Conservation (phyloP, 1,139 yeast genomes). For the Suhomyces yuchorum region DNA sequence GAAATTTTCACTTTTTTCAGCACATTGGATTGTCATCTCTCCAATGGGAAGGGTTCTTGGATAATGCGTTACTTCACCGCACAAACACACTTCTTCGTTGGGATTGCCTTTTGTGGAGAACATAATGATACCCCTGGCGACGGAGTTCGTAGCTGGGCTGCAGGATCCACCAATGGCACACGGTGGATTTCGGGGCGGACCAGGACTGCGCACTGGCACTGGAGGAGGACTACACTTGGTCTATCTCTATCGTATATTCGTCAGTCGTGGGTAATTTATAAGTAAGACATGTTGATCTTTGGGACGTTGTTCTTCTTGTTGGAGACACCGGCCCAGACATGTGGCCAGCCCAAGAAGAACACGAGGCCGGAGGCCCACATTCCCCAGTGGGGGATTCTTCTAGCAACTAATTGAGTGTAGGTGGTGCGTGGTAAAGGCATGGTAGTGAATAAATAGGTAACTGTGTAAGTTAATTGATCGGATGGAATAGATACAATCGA, state of each 20-base stretch:
- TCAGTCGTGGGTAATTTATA: slow-evolving; percentile 4
- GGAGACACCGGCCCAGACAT: slow-evolving; percentile 26
- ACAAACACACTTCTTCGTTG: too few relatives aligned
- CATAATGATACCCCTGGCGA: too few relatives aligned
- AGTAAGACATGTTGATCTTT: slow-evolving; percentile 20
- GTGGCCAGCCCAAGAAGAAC: slow-evolving; percentile 44
- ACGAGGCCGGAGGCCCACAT: slow-evolving; percentile 38
- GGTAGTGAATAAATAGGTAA: neutral
- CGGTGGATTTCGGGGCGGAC: too few relatives aligned
- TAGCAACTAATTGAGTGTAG: slow-evolving; percentile 16
- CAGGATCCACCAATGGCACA: too few relatives aligned
- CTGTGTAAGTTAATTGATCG: neutral
- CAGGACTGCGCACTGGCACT: too few relatives aligned
- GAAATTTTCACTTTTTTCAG: too few relatives aligned
- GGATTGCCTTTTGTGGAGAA: too few relatives aligned
- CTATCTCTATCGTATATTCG: slow-evolving; percentile 1
- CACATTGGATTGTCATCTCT: too few relatives aligned
- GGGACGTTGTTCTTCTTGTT: slow-evolving; percentile 35
- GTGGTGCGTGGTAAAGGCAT: slow-evolving; percentile 10
- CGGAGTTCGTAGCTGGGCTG: too few relatives aligned
- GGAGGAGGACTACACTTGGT: too few relatives aligned
- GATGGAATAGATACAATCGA: slow-evolving; percentile 1
- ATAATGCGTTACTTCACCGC: too few relatives aligned
- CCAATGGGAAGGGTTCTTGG: too few relatives aligned
- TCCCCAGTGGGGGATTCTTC: slow-evolving; percentile 37